phyloP scores from a whole-genome alignment of 2,329 filamentous ascomycete genomes.

The Nemania sp. region DNA sequence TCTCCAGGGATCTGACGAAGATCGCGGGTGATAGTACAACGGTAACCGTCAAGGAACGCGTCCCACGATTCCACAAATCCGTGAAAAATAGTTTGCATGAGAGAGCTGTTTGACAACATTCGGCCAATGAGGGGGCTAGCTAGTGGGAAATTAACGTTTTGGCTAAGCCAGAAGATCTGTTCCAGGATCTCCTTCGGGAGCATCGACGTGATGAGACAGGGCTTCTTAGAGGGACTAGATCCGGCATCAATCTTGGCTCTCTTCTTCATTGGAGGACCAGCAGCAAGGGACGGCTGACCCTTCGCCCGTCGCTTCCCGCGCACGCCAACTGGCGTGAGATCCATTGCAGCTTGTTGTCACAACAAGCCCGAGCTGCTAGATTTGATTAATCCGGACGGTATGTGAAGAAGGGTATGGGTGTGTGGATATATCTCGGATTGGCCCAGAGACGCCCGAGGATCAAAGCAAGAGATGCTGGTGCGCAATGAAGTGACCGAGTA shows the following conservation, averaged over 20 bases:
- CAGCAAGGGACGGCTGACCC: constrained; percentile 17
- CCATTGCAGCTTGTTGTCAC: too few relatives aligned
- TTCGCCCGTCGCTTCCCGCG: constrained; percentile 49
- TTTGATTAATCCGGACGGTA: too few relatives aligned
- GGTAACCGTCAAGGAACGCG: constrained; percentile 42
- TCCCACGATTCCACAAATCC: constrained; percentile 49
- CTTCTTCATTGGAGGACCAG: constrained; percentile 7
- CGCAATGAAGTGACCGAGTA: too few relatives aligned
- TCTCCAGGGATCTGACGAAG: constrained; percentile 43
- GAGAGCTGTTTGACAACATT: constrained; percentile 47
- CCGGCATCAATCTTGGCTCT: constrained; percentile 24
- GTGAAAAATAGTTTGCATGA: constrained; percentile 40
- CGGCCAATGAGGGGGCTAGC: constrained; percentile 49
- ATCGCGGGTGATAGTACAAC: too few relatives aligned
- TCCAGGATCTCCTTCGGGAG: constrained; percentile 61
- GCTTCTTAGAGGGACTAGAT: constrained; percentile 21
- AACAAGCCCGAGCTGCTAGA: too few relatives aligned
- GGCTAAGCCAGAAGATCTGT: constrained; percentile 54
- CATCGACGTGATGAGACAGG: constrained; percentile 43
- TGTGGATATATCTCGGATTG: too few relatives aligned
- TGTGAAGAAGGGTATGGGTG: too few relatives aligned
- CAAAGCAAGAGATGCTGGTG: too few relatives aligned
- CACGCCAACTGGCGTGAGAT: constrained; percentile 52
- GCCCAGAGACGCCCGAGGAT: too few relatives aligned
- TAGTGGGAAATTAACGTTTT: constrained; percentile 52